A percentile compares a stretch with the other conserved stretches of the same genome.
These are phyloP conservation scores for Guadua angustifolia DNA, from an alignment of 176 grass and related monocot genomes.

Conservation along the genomic window DNA sequence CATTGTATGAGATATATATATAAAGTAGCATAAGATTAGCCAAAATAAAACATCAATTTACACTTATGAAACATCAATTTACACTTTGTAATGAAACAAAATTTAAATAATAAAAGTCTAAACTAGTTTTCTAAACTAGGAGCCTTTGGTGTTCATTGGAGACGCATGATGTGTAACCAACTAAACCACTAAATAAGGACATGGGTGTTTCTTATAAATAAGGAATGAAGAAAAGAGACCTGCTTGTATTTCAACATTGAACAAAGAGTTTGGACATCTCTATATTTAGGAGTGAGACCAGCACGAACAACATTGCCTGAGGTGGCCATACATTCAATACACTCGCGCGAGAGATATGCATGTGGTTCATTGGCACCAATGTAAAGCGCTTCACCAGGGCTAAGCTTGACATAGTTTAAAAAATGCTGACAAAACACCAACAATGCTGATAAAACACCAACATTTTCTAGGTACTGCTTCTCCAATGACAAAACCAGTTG, in stretches of 20 bases:
- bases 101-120: no score
- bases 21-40: no score
- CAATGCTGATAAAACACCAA: constrained; percentile 76
- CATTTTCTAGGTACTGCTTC: constrained; percentile 78
- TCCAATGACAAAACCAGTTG: constrained; percentile 75
- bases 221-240: constrained; percentile 44
- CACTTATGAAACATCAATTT: no score
- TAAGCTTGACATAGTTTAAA: constrained; percentile 83
- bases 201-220: neutral
- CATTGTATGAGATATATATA: no score
- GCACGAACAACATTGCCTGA: constrained; percentile 94
- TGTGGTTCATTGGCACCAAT: constrained; percentile 86
- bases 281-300: constrained; percentile 85
- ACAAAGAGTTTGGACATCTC: constrained; percentile 87
- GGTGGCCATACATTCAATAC: constrained; percentile 91
- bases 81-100: no score
- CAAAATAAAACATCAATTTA: no score
- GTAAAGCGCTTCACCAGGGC: constrained; percentile 79
- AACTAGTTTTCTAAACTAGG: no score
- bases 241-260: constrained; percentile 95
- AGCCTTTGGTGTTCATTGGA: no score
- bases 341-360: constrained; percentile 87
- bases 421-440: no score
- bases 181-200: no score
- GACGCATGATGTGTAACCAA: no score